These are phyloP conservation scores for Aspergillus cavernicola DNA, from an alignment of 495 filamentous ascomycete species.

Conservation along the genomic window DNA sequence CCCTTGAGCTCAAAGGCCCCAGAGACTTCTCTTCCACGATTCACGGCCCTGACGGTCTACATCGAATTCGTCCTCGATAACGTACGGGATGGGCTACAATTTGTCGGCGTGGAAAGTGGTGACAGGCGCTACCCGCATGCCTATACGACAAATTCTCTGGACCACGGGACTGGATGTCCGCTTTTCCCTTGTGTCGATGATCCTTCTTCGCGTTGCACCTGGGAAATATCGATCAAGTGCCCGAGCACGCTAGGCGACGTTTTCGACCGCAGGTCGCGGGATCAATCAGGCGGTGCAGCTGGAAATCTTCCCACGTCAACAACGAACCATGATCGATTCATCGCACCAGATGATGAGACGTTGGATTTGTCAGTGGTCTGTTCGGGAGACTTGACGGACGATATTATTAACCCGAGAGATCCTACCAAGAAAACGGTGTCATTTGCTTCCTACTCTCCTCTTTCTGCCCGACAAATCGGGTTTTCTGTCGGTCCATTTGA, in stretches of 20 bases:
- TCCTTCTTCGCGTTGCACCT: slow-evolving; percentile 68
- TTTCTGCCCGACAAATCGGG: slow-evolving; percentile 82
- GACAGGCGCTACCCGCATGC: slow-evolving; percentile 84
- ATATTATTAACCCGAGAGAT: slow-evolving; percentile 70
- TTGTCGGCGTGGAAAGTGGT: slow-evolving; percentile 74
- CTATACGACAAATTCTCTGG: slow-evolving; percentile 77
- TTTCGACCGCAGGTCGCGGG: slow-evolving; percentile 46
- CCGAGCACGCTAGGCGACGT: slow-evolving; percentile 82
- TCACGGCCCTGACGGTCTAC: slow-evolving; percentile 52
- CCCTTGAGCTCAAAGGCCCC: slow-evolving; percentile 29
- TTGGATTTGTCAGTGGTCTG: slow-evolving; percentile 87
- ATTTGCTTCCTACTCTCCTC: slow-evolving; percentile 65
- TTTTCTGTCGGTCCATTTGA: slow-evolving; percentile 95
- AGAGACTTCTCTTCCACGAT: slow-evolving; percentile 44
- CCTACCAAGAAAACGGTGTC: slow-evolving; percentile 76
- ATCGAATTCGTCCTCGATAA: slow-evolving; percentile 74
- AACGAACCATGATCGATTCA: slow-evolving; percentile 20
- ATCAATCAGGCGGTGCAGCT: slow-evolving; percentile 14
- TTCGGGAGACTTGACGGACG: slow-evolving; percentile 81
- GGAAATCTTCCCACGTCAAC: slow-evolving; percentile 21
- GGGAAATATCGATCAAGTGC: slow-evolving; percentile 83
- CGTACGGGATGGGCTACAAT: slow-evolving; percentile 82
- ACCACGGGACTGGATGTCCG: slow-evolving; percentile 73
- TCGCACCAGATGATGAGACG: slow-evolving; percentile 73
- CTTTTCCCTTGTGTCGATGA: slow-evolving; percentile 94